Conservation (phyloP, 2,329 filamentous ascomycete species). For the Ceratocystis harringtonii region DNA sequence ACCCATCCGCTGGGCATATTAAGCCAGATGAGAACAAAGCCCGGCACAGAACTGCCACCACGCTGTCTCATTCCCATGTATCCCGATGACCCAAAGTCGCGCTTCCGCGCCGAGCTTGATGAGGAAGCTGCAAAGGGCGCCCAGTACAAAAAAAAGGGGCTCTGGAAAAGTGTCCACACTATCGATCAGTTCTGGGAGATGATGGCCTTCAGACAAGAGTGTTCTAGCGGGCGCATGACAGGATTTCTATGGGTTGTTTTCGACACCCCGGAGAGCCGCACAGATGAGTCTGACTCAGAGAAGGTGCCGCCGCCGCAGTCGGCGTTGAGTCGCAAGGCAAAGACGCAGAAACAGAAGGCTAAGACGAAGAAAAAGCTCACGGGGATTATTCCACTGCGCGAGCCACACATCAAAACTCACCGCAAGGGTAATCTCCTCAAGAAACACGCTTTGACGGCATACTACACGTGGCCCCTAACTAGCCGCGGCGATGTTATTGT, state of each 20-base stretch:
- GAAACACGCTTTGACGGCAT: constrained; percentile 38
- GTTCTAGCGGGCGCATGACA: constrained; percentile 78
- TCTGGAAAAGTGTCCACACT: constrained; percentile 71
- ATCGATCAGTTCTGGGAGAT: constrained; percentile 96
- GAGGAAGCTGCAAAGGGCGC: constrained; percentile 53
- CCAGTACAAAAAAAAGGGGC: constrained; percentile 41
- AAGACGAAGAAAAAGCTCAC: constrained; percentile 35
- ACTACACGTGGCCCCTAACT: constrained; percentile 49
- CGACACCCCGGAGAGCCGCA: constrained; percentile 31
- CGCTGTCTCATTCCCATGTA: constrained; percentile 79
- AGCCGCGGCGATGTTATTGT: constrained; percentile 51
- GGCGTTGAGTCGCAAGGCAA: constrained; percentile 12
- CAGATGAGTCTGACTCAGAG: constrained; percentile 13
- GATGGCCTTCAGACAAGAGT: constrained; percentile 94
- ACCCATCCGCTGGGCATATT: constrained; percentile 54
- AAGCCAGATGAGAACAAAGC: constrained; percentile 45
- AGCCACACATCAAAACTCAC: constrained; percentile 49
- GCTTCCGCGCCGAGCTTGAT: constrained; percentile 79
- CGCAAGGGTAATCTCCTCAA: constrained; percentile 35
- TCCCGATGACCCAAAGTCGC: constrained; percentile 87
- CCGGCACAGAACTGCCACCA: constrained; percentile 47
- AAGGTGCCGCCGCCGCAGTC: neutral
- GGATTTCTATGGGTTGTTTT: constrained; percentile 93
- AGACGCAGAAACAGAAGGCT: constrained; percentile 23
- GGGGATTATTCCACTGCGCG: constrained; percentile 47